Percentiles rank a stretch among this genome's conserved stretches.
Conservation (phyloP, 2,329 filamentous ascomycete genomes). For the Pseudogymnoascus sp. region DNA sequence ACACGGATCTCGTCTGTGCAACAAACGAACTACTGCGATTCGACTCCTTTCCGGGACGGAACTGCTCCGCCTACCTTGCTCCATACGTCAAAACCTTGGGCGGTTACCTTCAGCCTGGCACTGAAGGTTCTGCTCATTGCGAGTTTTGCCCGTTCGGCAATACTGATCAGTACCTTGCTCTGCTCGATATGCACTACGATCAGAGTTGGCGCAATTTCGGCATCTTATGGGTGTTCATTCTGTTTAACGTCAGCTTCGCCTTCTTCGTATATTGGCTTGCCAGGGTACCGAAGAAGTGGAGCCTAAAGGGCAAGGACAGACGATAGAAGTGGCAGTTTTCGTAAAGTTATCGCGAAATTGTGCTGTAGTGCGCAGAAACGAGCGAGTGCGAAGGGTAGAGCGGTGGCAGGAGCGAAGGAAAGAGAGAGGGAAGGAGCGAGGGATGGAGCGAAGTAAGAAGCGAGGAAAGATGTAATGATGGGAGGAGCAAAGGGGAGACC, state of each 20-base stretch:
- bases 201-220: constrained; percentile 63
- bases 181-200: constrained; percentile 42
- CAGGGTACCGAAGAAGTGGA: constrained; percentile 34
- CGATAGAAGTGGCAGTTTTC: not conserved
- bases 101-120: constrained; percentile 37
- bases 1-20: constrained; percentile 55
- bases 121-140: constrained; percentile 35
- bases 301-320: not conserved
- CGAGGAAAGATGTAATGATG: no score
- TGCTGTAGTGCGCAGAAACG: not conserved
- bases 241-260: constrained; percentile 45
- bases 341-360: not conserved
- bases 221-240: constrained; percentile 48
- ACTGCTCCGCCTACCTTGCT: constrained; percentile 49
- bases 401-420: no score
- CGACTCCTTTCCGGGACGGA: constrained; percentile 44
- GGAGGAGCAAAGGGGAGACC: no score
- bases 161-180: constrained; percentile 43
- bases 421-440: no score
- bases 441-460: no score
- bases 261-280: constrained; percentile 46
- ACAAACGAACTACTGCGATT: constrained; percentile 58
- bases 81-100: constrained; percentile 39
- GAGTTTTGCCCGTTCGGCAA: constrained; percentile 43
- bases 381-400: no score